A percentile compares a stretch with the other conserved stretches of the same genome.
These are phyloP conservation scores for Agrostemma githago DNA, from an alignment of 148 eudicot genomes.

Conservation along the genomic window DNA sequence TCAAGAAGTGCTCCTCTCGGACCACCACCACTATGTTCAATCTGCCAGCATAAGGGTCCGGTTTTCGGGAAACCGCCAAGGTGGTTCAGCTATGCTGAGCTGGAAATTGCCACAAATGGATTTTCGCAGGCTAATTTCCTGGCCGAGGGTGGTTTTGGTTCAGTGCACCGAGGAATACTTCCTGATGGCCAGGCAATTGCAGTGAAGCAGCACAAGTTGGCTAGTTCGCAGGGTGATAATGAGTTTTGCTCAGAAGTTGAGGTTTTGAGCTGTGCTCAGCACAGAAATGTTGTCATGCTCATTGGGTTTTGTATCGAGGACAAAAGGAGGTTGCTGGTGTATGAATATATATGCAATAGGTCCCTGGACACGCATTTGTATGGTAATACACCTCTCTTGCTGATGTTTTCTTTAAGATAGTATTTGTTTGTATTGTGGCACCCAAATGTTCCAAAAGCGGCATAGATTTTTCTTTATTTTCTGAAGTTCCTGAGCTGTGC, in stretches of 20 bases:
- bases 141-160: conserved; percentile 79
- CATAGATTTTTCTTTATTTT: neutral
- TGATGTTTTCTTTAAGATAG: neutral
- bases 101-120: conserved; percentile 80
- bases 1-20: conserved; percentile 65
- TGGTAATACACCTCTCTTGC: conserved; percentile 28
- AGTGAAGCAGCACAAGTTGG: conserved; percentile 59
- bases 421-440: neutral
- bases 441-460: neutral
- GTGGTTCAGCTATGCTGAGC: conserved; percentile 83
- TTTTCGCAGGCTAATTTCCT: conserved; percentile 82
- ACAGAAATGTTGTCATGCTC: conserved; percentile 61
- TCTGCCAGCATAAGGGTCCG: conserved; percentile 83
- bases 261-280: conserved; percentile 66
- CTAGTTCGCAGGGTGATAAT: conserved; percentile 57
- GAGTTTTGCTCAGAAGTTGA: conserved; percentile 66
- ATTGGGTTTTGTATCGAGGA: conserved; percentile 62
- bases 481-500: neutral
- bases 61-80: conserved; percentile 87
- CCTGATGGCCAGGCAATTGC: conserved; percentile 59
- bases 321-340: conserved; percentile 50
- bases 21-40: conserved; percentile 78
- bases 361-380: conserved; percentile 55
- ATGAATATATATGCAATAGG: conserved; percentile 59
- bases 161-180: conserved; percentile 55